Evolutionary conservation across 2,329 filamentous ascomycete genomes (phyloP).

Genomic region (Claviceps sp.): DNA sequence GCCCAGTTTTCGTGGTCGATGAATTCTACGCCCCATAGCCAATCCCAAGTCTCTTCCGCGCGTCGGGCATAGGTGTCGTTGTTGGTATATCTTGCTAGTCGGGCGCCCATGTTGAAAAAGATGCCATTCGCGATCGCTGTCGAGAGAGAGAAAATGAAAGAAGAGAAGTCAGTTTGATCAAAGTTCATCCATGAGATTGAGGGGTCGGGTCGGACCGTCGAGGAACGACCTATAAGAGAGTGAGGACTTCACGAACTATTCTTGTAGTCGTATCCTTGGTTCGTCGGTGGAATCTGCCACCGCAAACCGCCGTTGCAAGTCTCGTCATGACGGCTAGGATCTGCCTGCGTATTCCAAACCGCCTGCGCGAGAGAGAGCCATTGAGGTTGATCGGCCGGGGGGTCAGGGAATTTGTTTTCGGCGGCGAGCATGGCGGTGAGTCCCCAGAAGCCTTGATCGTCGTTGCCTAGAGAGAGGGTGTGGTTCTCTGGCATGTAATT

Average conservation of each 20-base stretch:
- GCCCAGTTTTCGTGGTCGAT: slow-evolving; percentile 46
- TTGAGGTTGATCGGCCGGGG: slow-evolving; percentile 30
- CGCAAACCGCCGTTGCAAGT: slow-evolving; percentile 47
- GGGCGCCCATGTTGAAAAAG: slow-evolving; percentile 53
- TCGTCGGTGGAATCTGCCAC: slow-evolving; percentile 64
- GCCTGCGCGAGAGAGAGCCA: slow-evolving; percentile 45
- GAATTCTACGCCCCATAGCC: slow-evolving; percentile 31
- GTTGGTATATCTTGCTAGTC: slow-evolving; percentile 56
- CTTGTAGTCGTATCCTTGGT: slow-evolving; percentile 64
- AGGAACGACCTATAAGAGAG: too few relatives aligned
- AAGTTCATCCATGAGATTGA: too few relatives aligned
- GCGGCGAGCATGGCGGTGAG: slow-evolving; percentile 47
- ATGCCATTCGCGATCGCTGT: slow-evolving; percentile 46
- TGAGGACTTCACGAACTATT: slow-evolving; percentile 26
- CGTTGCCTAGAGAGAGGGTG: slow-evolving; percentile 40
- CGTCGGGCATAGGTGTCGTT: slow-evolving; percentile 51
- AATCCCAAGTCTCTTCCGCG: slow-evolving; percentile 49
- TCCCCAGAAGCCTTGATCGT: slow-evolving; percentile 54
- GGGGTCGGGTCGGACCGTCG: too few relatives aligned
- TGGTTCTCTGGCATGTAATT: slow-evolving; percentile 43
- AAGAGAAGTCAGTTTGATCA: not conserved
- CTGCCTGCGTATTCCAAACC: slow-evolving; percentile 46
- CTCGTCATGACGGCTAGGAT: slow-evolving; percentile 41
- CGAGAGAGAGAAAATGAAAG: not conserved
- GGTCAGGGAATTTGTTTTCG: slow-evolving; percentile 41